Percentiles rank a stretch among this genome's conserved stretches.
These are phyloP conservation scores for Halophytophthora polymorphica DNA, from an alignment of 352 stramenopile species.

Conservation along the genomic window DNA sequence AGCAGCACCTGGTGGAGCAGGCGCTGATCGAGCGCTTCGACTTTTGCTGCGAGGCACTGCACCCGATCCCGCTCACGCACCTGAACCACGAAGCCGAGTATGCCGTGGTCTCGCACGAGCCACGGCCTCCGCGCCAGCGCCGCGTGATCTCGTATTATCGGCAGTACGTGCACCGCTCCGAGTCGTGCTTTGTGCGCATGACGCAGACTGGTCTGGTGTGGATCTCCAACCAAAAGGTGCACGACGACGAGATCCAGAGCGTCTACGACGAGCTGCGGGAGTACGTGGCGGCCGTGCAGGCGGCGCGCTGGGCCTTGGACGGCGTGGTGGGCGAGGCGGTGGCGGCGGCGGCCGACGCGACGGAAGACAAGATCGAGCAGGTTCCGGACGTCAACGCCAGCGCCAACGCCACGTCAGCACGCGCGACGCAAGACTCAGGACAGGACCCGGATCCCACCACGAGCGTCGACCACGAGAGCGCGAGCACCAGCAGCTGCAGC, in stretches of 20 bases:
- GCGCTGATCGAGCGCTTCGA: conserved; percentile 54
- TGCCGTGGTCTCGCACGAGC: conserved; percentile 33
- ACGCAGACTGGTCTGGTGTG: conserved; percentile 76
- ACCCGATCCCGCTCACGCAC: conserved; percentile 52
- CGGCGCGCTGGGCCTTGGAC: conserved; percentile 36
- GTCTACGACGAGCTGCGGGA: conserved; percentile 63
- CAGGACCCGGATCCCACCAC: neutral
- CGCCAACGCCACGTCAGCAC: neutral
- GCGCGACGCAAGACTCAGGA: neutral
- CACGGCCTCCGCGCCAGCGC: conserved; percentile 16
- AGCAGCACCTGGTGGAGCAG: conserved; percentile 61
- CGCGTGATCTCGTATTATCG: conserved; percentile 53
- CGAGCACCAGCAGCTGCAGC: conserved; percentile 17
- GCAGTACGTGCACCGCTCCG: conserved; percentile 62
- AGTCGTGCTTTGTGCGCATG: conserved; percentile 68
- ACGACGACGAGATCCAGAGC: conserved; percentile 61
- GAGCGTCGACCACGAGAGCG: conserved; percentile 12
- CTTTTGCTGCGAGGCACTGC: conserved; percentile 73
- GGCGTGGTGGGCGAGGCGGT: conserved; percentile 34
- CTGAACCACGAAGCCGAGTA: conserved; percentile 61
- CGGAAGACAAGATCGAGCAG: neutral
- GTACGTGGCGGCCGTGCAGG: conserved; percentile 46
- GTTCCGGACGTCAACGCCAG: too few species aligned
- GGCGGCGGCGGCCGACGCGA: conserved; percentile 1
- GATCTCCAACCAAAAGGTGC: conserved; percentile 77